Evolutionary conservation across 306 rosid genomes (phyloP).

Genomic region (Adenanthera pavonina): DNA sequence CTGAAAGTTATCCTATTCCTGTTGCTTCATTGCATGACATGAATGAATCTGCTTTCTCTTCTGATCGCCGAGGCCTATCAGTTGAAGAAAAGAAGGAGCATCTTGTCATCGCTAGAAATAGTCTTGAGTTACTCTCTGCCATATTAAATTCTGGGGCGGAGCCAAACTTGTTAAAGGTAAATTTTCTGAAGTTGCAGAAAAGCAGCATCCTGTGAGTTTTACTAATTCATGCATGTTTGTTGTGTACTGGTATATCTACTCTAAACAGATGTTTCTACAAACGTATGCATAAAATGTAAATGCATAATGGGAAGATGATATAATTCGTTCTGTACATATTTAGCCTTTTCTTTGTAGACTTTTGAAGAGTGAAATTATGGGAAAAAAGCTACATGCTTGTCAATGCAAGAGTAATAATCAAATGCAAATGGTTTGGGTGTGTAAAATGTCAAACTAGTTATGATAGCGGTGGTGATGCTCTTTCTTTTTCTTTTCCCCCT

Average conservation of each 20-base stretch:
- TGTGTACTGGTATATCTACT: background rate
- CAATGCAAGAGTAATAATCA: constrained; percentile 10
- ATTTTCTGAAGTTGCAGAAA: constrained; percentile 11
- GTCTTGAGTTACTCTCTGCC: constrained; percentile 75
- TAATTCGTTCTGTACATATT: background rate
- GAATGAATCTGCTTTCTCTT: constrained; percentile 44
- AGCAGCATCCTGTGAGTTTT: background rate
- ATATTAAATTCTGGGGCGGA: constrained; percentile 69
- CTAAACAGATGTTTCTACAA: background rate
- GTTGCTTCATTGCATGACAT: constrained; percentile 45
- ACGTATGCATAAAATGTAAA: background rate
- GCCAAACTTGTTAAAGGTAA: constrained; percentile 77
- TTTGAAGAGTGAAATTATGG: constrained; percentile 18
- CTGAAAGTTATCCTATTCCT: constrained; percentile 69
- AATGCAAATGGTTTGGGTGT: constrained; percentile 4
- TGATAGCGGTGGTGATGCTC: background rate
- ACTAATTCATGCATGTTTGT: constrained; percentile 8
- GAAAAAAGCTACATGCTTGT: constrained; percentile 11
- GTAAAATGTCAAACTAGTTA: background rate
- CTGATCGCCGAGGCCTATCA: constrained; percentile 48
- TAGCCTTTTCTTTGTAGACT: constrained; percentile 6
- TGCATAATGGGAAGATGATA: background rate
- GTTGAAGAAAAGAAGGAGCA: constrained; percentile 69
- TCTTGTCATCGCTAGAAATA: constrained; percentile 77
- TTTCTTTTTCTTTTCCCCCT: background rate